phyloP scores from a whole-genome alignment of 1,139 yeast genomes.

The Sugiyamaella paludigena region DNA sequence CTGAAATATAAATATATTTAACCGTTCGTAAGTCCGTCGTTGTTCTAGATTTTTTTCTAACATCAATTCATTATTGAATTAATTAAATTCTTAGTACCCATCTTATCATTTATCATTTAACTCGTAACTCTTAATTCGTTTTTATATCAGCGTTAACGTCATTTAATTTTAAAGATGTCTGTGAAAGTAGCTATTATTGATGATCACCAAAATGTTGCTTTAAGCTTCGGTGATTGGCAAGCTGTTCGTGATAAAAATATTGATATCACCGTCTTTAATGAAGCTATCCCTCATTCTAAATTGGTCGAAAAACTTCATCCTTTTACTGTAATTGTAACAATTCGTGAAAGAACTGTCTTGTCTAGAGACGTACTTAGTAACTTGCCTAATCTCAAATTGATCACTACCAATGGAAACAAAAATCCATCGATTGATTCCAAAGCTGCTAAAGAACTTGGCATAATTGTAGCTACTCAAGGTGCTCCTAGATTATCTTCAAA shows the following conservation, averaged over 20 bases:
- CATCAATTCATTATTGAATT: too few relatives aligned
- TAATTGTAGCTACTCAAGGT: conserved; percentile 21
- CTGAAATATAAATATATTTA: too few relatives aligned
- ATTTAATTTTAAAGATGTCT: neutral
- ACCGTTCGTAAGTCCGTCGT: too few relatives aligned
- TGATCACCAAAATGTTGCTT: conserved; percentile 24
- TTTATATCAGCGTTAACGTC: too few relatives aligned
- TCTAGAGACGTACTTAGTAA: conserved; percentile 15
- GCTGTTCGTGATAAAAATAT: conserved; percentile 12
- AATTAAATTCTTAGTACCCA: too few relatives aligned
- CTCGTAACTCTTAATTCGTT: too few relatives aligned
- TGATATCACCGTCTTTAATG: conserved; percentile 22
- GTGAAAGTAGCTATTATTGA: conserved; percentile 22
- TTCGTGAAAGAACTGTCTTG: conserved; percentile 27
- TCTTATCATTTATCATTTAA: too few relatives aligned
- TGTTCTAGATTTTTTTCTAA: too few relatives aligned
- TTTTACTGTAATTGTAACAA: conserved; percentile 19
- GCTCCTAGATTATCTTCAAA: neutral
- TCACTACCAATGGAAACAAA: conserved; percentile 23
- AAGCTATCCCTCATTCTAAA: conserved; percentile 14
- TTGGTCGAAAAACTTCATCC: conserved; percentile 18
- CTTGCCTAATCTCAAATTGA: conserved; percentile 25
- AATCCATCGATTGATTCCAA: conserved; percentile 22
- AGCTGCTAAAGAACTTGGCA: conserved; percentile 21
- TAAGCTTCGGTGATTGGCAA: conserved; percentile 20